Percentiles rank a stretch among this genome's conserved stretches.
Conservation (phyloP, 306 rosid species). For the Bauhinia variegata region DNA sequence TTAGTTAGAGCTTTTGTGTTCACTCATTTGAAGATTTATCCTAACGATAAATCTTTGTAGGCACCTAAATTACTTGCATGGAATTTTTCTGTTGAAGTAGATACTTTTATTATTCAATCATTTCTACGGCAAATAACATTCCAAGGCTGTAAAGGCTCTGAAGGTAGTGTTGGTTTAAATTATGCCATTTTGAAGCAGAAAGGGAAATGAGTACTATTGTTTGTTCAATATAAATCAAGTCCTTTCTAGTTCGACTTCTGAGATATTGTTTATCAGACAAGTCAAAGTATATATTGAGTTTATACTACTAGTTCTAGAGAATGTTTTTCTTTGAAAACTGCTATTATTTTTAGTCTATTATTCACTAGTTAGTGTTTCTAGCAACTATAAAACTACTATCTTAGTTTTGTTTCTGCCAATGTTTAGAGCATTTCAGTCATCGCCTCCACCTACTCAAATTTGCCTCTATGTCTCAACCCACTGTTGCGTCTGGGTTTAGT, state of each 20-base stretch:
- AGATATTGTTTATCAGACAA: neutral
- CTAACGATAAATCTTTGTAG: constrained; percentile 68
- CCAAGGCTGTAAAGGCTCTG: constrained; percentile 76
- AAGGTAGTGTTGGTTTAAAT: constrained; percentile 60
- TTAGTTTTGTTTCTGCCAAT: too few species aligned
- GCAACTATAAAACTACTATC: too few species aligned
- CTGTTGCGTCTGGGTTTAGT: too few species aligned
- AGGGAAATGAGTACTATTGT: constrained; percentile 14
- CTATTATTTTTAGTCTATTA: too few species aligned
- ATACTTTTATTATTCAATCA: constrained; percentile 4
- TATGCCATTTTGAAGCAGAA: constrained; percentile 26
- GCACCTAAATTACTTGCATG: constrained; percentile 79
- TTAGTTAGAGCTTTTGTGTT: too few species aligned
- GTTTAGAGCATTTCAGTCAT: too few species aligned
- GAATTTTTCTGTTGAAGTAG: constrained; percentile 49
- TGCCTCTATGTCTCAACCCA: too few species aligned
- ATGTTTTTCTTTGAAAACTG: too few species aligned
- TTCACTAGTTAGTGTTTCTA: too few species aligned
- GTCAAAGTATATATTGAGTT: constrained; percentile 15
- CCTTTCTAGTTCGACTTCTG: neutral
- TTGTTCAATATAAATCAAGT: constrained; percentile 14
- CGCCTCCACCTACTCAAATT: too few species aligned
- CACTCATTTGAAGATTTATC: too few species aligned
- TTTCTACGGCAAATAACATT: constrained; percentile 47
- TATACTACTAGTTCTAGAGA: constrained; percentile 23